Conservation (phyloP, 139 green algal species). For the Limnomonas spitsbergensis region DNA sequence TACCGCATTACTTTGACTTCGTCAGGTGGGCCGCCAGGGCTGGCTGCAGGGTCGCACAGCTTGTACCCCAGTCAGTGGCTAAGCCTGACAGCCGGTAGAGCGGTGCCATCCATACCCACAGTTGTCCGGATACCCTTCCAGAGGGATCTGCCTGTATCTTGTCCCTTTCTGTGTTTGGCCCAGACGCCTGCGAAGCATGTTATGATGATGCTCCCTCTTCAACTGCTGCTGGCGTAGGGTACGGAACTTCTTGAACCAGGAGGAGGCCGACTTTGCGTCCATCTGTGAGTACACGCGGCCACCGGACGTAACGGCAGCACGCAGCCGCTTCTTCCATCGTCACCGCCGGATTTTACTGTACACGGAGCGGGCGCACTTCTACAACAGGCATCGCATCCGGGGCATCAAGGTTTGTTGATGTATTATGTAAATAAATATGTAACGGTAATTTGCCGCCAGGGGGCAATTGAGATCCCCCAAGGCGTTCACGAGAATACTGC, state of each 20-base stretch:
- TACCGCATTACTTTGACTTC: conserved; percentile 95
- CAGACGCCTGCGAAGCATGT: no score
- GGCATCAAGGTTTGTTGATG: conserved; percentile 63
- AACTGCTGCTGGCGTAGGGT: conserved; percentile 43
- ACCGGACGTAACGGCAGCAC: conserved; percentile 50
- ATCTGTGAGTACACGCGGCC: conserved; percentile 82
- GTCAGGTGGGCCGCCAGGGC: conserved; percentile 64
- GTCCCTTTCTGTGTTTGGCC: no score
- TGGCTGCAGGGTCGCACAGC: no score
- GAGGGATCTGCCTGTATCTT: no score
- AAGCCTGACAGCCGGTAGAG: no score
- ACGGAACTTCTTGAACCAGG: conserved; percentile 57
- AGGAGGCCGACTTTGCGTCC: conserved; percentile 55
- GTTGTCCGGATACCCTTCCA: no score
- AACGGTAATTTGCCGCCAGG: background rate
- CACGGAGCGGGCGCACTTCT: conserved; percentile 95
- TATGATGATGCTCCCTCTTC: background rate
- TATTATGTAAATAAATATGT: no score
- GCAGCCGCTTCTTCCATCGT: conserved; percentile 71
- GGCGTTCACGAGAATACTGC: conserved; percentile 3
- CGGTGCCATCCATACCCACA: no score
- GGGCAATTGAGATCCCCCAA: background rate
- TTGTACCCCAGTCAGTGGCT: no score
- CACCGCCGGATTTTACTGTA: conserved; percentile 79
- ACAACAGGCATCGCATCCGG: conserved; percentile 71